Evolutionary conservation across 164 flowering plant genomes (phyloP), one percentile per base, ranked within the genome.

Genomic region (Santalum album): DNA sequence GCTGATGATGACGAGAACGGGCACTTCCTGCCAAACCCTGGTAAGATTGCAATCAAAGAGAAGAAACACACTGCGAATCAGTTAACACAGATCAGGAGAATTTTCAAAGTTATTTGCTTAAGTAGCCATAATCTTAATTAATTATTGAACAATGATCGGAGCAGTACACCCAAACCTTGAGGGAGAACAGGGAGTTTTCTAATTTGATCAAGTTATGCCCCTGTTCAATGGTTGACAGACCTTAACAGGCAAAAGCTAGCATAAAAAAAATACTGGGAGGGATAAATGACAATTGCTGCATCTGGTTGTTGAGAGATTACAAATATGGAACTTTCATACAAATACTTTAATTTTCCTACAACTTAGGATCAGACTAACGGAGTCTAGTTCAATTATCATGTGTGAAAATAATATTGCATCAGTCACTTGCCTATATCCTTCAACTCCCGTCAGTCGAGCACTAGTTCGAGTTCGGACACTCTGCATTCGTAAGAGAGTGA

Each of bases 21-120:
- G 99, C 26, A 89, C 81, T 58, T 89, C 96, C 69, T 87, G 96
- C 94, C 94, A 89, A 60, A 83, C 74, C 83, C 99, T 92, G 72
- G 25, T 1, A 55, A 61, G 36, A 67, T 54, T 22, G 24, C 23
- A 55, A 43, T 27, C 12, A 43, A 24, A 22, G 51, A 62, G 21
- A 63, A 55, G 46, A 12, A 53, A 49, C 35, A 20, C 25, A 32
- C 23, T 29, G 6, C 4, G 4, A 3, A 29, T 9, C 34, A 3
- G 9, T 4, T 9, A 29, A 29, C 4, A 29, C 4, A 29, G 9
- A 29, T 4, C 4, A 29, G 9, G 9, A 29, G 9, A 29, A 29
- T 3, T 29, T 29, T 4, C 34, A 29, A 4, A 29, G 4, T 9
- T 29, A 29, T 29, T 29, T 29, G 34, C 34, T 29, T 29, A 29